Evolutionary conservation across 2,329 filamentous ascomycete genomes (phyloP), one percentile per base, ranked within the genome.

Genomic region (Fusarium tanahbumbuense): DNA sequence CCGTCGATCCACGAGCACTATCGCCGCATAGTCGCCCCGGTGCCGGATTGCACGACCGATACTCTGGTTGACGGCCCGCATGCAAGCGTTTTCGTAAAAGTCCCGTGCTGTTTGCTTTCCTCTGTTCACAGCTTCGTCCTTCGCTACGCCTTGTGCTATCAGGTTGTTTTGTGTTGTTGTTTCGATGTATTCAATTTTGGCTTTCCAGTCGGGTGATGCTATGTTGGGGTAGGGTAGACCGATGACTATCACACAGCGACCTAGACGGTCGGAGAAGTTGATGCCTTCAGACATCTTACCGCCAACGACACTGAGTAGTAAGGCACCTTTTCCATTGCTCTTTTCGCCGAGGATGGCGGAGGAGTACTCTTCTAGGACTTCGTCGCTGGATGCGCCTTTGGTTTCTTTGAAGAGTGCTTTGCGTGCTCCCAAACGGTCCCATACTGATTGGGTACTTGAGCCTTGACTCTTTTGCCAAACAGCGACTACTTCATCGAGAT

Each of bases 201-300:
- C 93, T 78, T 93, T 94, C 95, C 95, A 98, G 75, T 98, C 93
- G 2, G 94, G 90, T 12, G 92, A 93, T 72, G 92, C 89, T 56
- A 94, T 90, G 73, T 98, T 99, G 0, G 96, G 94, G 73, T 97
- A 99, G 0, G 96, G 96, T 6, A 99, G 83, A 0, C 96, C 96
- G 16, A 98, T 88, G n/a, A 98, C 92, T 16, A 97, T 84, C 11
- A 99, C 94, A 56, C 93, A 95, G 27, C 96, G 90, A 2, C 96
- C 96, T 1, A 99, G 88, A 5, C 87, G 86, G 81, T 99, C 94
- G 1, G 93, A 95, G 82, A 99, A 99, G 81, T 99, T 99, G 82
- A 99, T 99, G 70, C 96, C 96, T 81, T 99, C 96, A 61, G 93
- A 97, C 82, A 99, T 91, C 72, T 95, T 97, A 16, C 96, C 96